Conservation (phyloP, 345 rosid genomes). For the Boechera retrofracta region DNA sequence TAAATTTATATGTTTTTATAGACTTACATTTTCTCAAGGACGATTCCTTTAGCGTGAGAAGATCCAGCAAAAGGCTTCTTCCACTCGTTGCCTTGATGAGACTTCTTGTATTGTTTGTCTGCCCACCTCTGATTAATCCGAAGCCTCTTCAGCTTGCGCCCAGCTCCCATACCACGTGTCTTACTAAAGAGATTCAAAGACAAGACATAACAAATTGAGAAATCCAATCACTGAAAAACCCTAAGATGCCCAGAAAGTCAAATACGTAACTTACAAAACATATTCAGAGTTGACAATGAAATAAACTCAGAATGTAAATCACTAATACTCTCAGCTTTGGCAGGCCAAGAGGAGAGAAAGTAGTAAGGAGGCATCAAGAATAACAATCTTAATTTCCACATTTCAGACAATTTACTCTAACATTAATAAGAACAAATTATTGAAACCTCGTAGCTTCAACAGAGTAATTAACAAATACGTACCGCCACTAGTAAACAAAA, state of each 20-base stretch:
- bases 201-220: background rate
- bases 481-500: background rate
- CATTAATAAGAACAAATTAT: background rate
- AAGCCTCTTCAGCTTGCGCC: slow-evolving; percentile 78
- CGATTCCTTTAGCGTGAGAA: slow-evolving; percentile 75
- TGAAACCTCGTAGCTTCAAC: background rate
- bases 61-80: slow-evolving; percentile 76
- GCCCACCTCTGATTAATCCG: slow-evolving; percentile 92
- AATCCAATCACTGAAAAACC: background rate
- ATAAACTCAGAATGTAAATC: background rate
- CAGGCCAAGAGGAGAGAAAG: background rate
- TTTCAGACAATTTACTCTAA: background rate
- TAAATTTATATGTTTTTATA: background rate
- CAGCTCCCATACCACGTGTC: slow-evolving; percentile 75
- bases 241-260: background rate
- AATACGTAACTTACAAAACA: background rate
- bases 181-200: slow-evolving; percentile 42
- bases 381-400: background rate
- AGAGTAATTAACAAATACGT: background rate
- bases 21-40: slow-evolving; percentile 64
- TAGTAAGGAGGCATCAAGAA: background rate
- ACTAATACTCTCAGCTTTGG: background rate
- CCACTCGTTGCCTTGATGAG: slow-evolving; percentile 89
- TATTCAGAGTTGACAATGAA: background rate
- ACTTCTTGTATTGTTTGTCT: slow-evolving; percentile 85